These are phyloP conservation scores for Solanum neorickii DNA, from an alignment of 257 asterid genomes.

Conservation along the genomic window DNA sequence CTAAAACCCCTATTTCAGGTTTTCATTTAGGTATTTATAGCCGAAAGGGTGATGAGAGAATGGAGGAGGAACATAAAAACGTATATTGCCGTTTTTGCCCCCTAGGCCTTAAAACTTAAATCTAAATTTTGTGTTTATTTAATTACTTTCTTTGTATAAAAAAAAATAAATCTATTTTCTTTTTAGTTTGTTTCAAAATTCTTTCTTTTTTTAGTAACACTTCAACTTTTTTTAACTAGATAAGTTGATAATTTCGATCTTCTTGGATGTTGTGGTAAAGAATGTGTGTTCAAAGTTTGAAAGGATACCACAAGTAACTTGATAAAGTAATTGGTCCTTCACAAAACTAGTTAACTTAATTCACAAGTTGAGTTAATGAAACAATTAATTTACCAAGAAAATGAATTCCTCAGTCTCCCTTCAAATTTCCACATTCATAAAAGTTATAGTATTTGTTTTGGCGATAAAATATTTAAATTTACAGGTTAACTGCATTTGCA, in stretches of 20 bases:
- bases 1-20: background rate
- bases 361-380: background rate
- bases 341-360: too few relatives aligned
- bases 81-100: background rate
- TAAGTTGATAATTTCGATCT: too few relatives aligned
- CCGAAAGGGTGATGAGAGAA: background rate
- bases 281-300: too few relatives aligned
- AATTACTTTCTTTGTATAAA: too few relatives aligned
- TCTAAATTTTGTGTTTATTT: background rate
- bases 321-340: background rate
- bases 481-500: background rate
- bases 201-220: accelerated
- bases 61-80: too few relatives aligned
- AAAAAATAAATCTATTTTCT: too few relatives aligned
- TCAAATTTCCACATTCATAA: background rate
- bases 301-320: background rate
- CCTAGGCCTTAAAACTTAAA: background rate
- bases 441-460: too few relatives aligned
- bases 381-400: background rate
- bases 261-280: background rate
- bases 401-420: background rate
- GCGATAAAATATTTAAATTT: too few relatives aligned
- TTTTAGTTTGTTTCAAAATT: too few relatives aligned
- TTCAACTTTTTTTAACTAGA: too few relatives aligned
- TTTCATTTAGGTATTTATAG: background rate